Base-by-base conservation (phyloP, 208 protist species). In the Wallacemonas sp. region DNA sequence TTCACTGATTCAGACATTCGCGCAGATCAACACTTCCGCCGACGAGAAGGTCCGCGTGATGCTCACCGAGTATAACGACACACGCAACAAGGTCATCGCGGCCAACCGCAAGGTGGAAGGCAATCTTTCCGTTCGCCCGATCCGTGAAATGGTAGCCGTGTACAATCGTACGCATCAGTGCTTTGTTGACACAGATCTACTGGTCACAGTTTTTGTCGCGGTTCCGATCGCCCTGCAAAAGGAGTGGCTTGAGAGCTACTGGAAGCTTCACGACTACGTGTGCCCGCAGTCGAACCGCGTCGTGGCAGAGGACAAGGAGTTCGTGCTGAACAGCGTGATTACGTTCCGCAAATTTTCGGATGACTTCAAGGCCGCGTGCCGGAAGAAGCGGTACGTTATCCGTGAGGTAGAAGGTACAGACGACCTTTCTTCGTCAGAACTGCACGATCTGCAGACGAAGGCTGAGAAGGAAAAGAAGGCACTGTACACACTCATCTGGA, bases 271-370 rank as follows among this genome's bases (percentile, higher is more conserved):
- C 72, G 83, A 96, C 38, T 92, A 85, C 64, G 75, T 94, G 30
- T 93, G 85, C 51, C 88, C 91, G 14, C 79, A 92, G 63, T 92
- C 82, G 22, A 93, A 90, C 62, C 79, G 80, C 38, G 72, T 94
- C 12, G 80, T 97, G 36, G 88, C 87, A 1, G 81, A 95, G 58
- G 93, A 97, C 65, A 91, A 93, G 41, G 87, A 97, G 28, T 94
- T 76, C 69, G 79, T 89, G 15, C 80, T 97, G 22, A 94, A 94
- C 79, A 95, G 84, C 68, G 82, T 96, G 63, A 90, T 96, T 21
- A 59, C 83, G n/a, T 96, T 97, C 66, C 85, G 91, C 0, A 94
- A 94, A 56, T 76, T 87, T 15, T 63, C 80, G 46, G 87, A 95
- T 26, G 90, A 97, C 36, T 86, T 97, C 19, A 91, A 91, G 62